Conservation (phyloP, 2,329 filamentous ascomycete genomes). For the Endocalyx cinctus region DNA sequence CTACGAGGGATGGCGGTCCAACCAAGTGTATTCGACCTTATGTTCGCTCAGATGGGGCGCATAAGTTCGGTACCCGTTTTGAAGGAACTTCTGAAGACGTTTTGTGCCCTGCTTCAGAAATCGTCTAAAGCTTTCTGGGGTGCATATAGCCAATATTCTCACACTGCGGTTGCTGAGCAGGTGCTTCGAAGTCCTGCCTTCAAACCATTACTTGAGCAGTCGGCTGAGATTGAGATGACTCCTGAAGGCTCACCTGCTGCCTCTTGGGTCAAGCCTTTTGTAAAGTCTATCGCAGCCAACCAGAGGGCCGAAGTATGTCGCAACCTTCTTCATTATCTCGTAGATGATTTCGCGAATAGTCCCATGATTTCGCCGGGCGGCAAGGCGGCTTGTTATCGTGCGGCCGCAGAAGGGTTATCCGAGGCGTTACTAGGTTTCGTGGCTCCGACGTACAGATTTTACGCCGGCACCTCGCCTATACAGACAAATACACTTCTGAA, state of each 20-base stretch:
- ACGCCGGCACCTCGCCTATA: constrained; percentile 50
- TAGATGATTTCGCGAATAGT: constrained; percentile 58
- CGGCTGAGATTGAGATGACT: constrained; percentile 49
- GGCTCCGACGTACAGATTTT: constrained; percentile 39
- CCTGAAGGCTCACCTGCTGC: constrained; percentile 53
- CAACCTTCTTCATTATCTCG: constrained; percentile 69
- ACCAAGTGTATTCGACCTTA: constrained; percentile 63
- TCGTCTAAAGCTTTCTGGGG: constrained; percentile 83
- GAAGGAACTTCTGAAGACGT: constrained; percentile 63
- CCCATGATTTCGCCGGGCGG: constrained; percentile 51
- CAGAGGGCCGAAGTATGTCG: constrained; percentile 78
- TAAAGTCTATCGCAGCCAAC: constrained; percentile 69
- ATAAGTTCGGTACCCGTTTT: constrained; percentile 55
- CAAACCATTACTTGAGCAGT: constrained; percentile 56
- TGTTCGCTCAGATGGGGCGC: constrained; percentile 48
- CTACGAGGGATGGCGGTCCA: constrained; percentile 76
- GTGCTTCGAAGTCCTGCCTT: constrained; percentile 71
- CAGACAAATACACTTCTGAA: constrained; percentile 63
- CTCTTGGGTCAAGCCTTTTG: constrained; percentile 73
- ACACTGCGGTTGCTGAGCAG: constrained; percentile 76
- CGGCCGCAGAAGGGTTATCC: constrained; percentile 57
- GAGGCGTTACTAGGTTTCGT: constrained; percentile 55
- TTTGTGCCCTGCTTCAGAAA: constrained; percentile 68
- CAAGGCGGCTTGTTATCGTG: constrained; percentile 57
- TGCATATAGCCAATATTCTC: constrained; percentile 75